Percentiles rank a stretch among this genome's conserved stretches.
phyloP scores from a whole-genome alignment of 345 rosid species.

The Camelina sativa region DNA sequence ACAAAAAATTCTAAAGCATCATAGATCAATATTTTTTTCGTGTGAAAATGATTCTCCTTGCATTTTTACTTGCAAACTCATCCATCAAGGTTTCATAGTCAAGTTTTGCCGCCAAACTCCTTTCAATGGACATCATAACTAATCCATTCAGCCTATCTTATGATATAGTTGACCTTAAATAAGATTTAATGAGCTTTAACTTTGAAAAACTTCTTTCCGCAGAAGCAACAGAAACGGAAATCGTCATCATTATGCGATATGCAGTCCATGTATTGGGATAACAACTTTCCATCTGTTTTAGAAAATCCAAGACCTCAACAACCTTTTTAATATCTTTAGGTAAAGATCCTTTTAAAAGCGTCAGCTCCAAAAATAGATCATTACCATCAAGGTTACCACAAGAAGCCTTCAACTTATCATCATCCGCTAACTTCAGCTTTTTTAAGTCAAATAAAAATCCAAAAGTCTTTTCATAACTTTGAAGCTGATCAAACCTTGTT shows the following conservation, averaged over 20 bases:
- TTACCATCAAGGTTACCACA: not conserved
- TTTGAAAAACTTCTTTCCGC: not conserved
- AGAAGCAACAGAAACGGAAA: not conserved
- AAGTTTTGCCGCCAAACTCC: too few species aligned
- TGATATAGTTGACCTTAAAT: not conserved
- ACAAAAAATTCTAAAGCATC: too few species aligned
- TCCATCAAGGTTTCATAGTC: not conserved
- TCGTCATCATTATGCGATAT: not conserved
- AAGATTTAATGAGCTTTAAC: not conserved
- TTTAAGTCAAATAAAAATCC: too few species aligned
- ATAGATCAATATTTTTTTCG: too few species aligned
- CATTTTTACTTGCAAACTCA: too few species aligned
- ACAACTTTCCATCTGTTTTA: not conserved
- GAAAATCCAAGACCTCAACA: not conserved
- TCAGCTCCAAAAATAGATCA: not conserved
- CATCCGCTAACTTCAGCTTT: too few species aligned
- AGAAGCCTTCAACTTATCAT: too few species aligned
- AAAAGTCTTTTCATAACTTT: too few species aligned
- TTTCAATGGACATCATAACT: too few species aligned
- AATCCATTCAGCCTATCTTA: not conserved
- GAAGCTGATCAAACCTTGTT: too few species aligned
- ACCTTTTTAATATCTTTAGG: not conserved
- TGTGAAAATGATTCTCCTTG: too few species aligned
- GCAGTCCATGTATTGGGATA: not conserved
- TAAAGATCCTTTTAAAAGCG: not conserved